Percentiles rank a stretch among this genome's conserved stretches.
These are phyloP conservation scores for Aspergillus heteromorphus DNA, from an alignment of 495 filamentous ascomycete genomes.

Conservation along the genomic window DNA sequence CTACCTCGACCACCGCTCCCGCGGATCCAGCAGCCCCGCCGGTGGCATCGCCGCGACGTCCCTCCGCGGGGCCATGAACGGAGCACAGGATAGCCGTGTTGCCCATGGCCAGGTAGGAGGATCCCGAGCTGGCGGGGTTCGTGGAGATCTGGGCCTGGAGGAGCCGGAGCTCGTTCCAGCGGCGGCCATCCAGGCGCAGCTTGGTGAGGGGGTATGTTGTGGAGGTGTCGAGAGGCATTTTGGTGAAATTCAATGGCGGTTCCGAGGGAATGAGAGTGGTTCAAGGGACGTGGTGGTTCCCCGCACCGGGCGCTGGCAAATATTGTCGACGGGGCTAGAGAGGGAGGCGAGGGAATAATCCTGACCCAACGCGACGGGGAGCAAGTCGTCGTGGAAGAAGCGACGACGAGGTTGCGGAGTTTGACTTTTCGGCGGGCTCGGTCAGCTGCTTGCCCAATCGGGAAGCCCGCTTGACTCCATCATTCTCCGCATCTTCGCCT, in stretches of 20 bases:
- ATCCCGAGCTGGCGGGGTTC: slow-evolving; percentile 85
- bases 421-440: slow-evolving; percentile 5
- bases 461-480: slow-evolving; percentile 10
- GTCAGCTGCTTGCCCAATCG: slow-evolving; percentile 17
- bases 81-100: slow-evolving; percentile 96
- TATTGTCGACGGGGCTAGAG: background rate
- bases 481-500: slow-evolving; percentile 7
- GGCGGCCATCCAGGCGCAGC: slow-evolving; percentile 86
- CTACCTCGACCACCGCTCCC: slow-evolving; percentile 66
- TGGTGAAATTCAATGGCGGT: slow-evolving; percentile 12
- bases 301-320: slow-evolving; percentile 13
- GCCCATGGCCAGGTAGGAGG: slow-evolving; percentile 87
- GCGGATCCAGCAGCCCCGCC: slow-evolving; percentile 42
- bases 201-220: slow-evolving; percentile 75
- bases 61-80: slow-evolving; percentile 74
- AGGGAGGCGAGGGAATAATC: background rate
- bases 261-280: background rate
- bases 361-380: background rate
- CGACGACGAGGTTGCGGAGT: slow-evolving; percentile 5
- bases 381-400: background rate
- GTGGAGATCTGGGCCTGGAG: slow-evolving; percentile 85
- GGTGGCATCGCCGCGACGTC: slow-evolving; percentile 43
- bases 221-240: slow-evolving; percentile 87
- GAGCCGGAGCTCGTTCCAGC: slow-evolving; percentile 96
- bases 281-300: slow-evolving; percentile 6